Conservation (phyloP, 2,329 filamentous ascomycete genomes). For the Botryotinia calthae region DNA sequence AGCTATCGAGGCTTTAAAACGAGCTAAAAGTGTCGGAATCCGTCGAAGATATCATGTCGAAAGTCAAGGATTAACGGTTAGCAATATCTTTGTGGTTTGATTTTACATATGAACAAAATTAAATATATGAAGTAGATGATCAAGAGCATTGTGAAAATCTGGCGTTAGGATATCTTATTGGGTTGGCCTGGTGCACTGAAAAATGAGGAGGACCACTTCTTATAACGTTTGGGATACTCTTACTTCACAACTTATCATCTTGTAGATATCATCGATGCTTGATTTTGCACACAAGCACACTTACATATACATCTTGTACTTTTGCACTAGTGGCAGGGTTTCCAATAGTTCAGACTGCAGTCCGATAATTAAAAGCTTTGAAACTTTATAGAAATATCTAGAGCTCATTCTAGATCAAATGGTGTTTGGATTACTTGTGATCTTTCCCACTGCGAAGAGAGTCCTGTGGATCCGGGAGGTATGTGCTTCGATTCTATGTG, state of each 20-base stretch:
- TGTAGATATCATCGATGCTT: background rate
- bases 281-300: background rate
- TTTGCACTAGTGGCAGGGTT: background rate
- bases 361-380: background rate
- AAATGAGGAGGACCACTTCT: background rate
- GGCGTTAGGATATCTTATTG: background rate
- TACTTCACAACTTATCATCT: background rate
- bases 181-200: background rate
- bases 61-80: slow-evolving; percentile 75
- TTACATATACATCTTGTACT: background rate
- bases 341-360: background rate
- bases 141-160: background rate
- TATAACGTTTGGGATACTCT: background rate
- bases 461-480: background rate
- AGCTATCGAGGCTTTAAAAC: slow-evolving; percentile 61
- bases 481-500: background rate
- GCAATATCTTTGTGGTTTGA: slow-evolving; percentile 66
- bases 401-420: background rate
- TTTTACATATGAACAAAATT: background rate
- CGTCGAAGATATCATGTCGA: slow-evolving; percentile 76
- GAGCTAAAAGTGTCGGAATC: slow-evolving; percentile 68
- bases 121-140: background rate
- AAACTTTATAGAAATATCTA: background rate
- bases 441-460: no score
- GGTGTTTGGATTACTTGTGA: no score